Percentiles rank a stretch among this genome's conserved stretches.
These are phyloP conservation scores for Ceratobasidium sp. DNA, from an alignment of 1,284 basidiomycete genomes.

Conservation along the genomic window DNA sequence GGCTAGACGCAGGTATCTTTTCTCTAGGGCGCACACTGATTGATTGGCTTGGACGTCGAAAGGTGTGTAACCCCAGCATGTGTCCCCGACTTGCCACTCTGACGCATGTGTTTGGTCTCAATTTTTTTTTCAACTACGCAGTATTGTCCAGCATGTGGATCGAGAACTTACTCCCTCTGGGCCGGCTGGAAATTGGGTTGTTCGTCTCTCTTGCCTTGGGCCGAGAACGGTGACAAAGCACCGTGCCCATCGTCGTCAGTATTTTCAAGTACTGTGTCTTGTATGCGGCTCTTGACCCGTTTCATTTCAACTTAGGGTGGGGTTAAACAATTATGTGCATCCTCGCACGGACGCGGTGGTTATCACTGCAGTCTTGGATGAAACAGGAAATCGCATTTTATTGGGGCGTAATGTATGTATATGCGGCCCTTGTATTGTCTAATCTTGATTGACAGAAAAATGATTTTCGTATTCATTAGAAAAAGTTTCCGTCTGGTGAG, in stretches of 20 bases:
- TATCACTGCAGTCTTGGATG: slow-evolving; percentile 89
- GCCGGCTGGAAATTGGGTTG: slow-evolving; percentile 95
- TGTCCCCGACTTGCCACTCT: slow-evolving; percentile 38
- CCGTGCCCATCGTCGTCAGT: slow-evolving; percentile 75
- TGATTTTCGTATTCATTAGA: slow-evolving; percentile 58
- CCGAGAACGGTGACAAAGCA: slow-evolving; percentile 66
- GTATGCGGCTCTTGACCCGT: neutral
- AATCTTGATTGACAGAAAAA: neutral
- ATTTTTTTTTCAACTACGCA: slow-evolving; percentile 50
- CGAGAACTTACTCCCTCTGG: slow-evolving; percentile 82
- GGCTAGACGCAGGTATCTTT: slow-evolving; percentile 75
- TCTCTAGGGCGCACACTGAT: slow-evolving; percentile 80
- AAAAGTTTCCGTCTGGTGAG: slow-evolving; percentile 66
- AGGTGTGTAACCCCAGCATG: slow-evolving; percentile 58
- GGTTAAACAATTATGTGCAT: slow-evolving; percentile 89
- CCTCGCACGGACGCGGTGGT: slow-evolving; percentile 91
- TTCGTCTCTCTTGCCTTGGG: slow-evolving; percentile 75
- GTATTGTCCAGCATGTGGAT: slow-evolving; percentile 92
- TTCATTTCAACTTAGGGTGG: slow-evolving; percentile 63
- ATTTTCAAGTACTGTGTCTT: slow-evolving; percentile 3
- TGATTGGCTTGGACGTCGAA: slow-evolving; percentile 91
- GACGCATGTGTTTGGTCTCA: slow-evolving; percentile 17
- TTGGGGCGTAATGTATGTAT: slow-evolving; percentile 82
- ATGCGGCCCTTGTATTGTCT: slow-evolving; percentile 33
- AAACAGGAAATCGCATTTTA: slow-evolving; percentile 81